These are phyloP conservation scores for Suillus hirtellus DNA, from an alignment of 768 basidiomycete genomes.

Conservation along the genomic window DNA sequence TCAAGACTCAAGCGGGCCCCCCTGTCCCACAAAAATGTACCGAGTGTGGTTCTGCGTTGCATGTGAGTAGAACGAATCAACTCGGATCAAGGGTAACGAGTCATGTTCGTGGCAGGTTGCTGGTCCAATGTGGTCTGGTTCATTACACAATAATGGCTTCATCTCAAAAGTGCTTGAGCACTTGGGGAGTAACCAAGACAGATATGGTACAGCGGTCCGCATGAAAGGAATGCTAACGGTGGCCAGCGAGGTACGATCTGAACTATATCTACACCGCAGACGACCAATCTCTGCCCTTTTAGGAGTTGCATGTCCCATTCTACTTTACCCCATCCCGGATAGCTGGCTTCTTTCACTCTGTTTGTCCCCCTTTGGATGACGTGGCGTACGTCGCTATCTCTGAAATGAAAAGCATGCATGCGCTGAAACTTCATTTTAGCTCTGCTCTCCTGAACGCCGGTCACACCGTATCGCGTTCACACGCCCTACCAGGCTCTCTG, in stretches of 20 bases:
- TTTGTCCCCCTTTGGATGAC: conserved; percentile 72
- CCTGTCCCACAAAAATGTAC: conserved; percentile 67
- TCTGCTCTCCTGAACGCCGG: conserved; percentile 90
- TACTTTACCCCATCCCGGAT: conserved; percentile 86
- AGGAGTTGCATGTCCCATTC: conserved; percentile 81
- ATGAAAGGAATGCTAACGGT: conserved; percentile 97
- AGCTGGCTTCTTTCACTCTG: conserved; percentile 79
- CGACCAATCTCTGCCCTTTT: conserved; percentile 5
- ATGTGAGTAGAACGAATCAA: conserved; percentile 49
- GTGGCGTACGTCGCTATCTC: conserved; percentile 57
- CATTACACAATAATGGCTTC: conserved; percentile 78
- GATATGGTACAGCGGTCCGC: conserved; percentile 76
- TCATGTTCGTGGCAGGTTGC: conserved; percentile 54
- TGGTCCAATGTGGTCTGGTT: conserved; percentile 97
- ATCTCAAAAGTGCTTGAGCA: conserved; percentile 74
- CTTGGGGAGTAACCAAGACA: conserved; percentile 57
- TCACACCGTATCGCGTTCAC: conserved; percentile 84
- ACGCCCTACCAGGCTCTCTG: conserved; percentile 84
- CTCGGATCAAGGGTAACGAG: background rate
- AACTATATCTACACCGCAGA: background rate
- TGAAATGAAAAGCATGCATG: background rate
- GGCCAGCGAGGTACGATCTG: conserved; percentile 72
- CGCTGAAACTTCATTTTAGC: conserved; percentile 38
- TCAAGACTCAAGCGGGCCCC: conserved; percentile 75
- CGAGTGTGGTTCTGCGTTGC: conserved; percentile 76